A percentile compares a stretch with the other conserved stretches of the same genome.
phyloP scores from a whole-genome alignment of 441 rosid species.

The Hypseocharis bilobata region DNA sequence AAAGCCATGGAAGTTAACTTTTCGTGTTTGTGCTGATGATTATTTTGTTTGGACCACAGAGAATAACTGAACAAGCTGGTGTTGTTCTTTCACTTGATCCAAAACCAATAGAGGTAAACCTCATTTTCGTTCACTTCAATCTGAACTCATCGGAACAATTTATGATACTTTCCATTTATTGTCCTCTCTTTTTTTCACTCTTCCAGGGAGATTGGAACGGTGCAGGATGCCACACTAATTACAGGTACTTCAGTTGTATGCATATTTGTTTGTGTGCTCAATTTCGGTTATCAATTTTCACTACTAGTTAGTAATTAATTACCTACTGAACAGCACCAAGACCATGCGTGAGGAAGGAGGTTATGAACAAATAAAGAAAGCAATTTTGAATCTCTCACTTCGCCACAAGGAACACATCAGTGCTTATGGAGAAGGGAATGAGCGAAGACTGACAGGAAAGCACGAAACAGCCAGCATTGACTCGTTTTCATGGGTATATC shows the following conservation, averaged over 20 bases:
- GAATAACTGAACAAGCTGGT: conserved; percentile 95
- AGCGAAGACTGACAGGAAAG: conserved; percentile 89
- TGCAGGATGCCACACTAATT: conserved; percentile 97
- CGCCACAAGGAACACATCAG: conserved; percentile 81
- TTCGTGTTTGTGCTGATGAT: conserved; percentile 5
- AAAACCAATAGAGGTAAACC: conserved; percentile 65
- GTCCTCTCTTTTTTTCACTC: conserved; percentile 8
- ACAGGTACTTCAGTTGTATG: too few species aligned
- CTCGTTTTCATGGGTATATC: conserved; percentile 86
- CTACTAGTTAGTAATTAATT: neutral
- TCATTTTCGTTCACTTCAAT: neutral
- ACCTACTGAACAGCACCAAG: conserved; percentile 52
- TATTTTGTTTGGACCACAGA: conserved; percentile 34
- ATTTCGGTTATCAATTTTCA: neutral
- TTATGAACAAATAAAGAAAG: conserved; percentile 72
- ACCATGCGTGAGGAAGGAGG: conserved; percentile 94
- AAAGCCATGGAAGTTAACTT: too few species aligned
- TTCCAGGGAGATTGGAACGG: conserved; percentile 96
- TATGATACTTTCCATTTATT: neutral
- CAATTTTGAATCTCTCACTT: conserved; percentile 78
- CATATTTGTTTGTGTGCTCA: neutral
- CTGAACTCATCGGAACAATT: neutral
- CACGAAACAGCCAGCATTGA: conserved; percentile 89
- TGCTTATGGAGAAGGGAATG: conserved; percentile 96
- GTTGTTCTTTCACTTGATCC: conserved; percentile 88